Percentiles rank a stretch among this genome's conserved stretches.
phyloP scores from a whole-genome alignment of 2,329 filamentous ascomycete genomes.

The Leptosphaerulina australis region DNA sequence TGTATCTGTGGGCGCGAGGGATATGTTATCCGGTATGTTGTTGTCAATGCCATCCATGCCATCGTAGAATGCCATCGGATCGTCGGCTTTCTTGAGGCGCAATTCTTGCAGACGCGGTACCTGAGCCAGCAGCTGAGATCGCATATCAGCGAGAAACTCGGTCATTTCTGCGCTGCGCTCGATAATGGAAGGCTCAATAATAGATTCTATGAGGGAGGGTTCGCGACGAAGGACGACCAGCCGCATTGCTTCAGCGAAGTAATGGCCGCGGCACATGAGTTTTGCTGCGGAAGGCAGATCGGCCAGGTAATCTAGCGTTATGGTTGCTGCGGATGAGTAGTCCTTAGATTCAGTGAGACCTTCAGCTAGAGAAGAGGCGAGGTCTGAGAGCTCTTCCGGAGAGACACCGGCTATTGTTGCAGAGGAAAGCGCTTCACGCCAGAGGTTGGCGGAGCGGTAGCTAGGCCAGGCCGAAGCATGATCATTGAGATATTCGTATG shows the following conservation, averaged over 20 bases:
- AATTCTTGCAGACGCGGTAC: slow-evolving; percentile 85
- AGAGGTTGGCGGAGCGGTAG: slow-evolving; percentile 83
- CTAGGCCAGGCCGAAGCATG: slow-evolving; percentile 77
- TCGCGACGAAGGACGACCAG: slow-evolving; percentile 68
- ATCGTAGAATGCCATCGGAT: slow-evolving; percentile 88
- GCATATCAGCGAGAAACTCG: slow-evolving; percentile 93
- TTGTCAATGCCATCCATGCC: slow-evolving; percentile 58
- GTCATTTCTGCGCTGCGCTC: slow-evolving; percentile 83
- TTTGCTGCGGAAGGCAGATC: slow-evolving; percentile 73
- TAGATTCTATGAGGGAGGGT: slow-evolving; percentile 66
- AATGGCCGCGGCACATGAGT: slow-evolving; percentile 84
- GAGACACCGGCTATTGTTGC: slow-evolving; percentile 70
- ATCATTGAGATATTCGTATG: slow-evolving; percentile 84
- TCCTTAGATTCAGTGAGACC: slow-evolving; percentile 84
- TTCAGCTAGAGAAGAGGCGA: slow-evolving; percentile 78
- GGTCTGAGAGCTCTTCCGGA: slow-evolving; percentile 63
- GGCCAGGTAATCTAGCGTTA: slow-evolving; percentile 80
- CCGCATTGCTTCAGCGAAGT: slow-evolving; percentile 88
- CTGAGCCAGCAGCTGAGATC: slow-evolving; percentile 80
- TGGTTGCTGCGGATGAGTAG: slow-evolving; percentile 76
- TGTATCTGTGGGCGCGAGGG: slow-evolving; percentile 82
- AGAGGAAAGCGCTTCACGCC: slow-evolving; percentile 87
- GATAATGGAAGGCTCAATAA: slow-evolving; percentile 78
- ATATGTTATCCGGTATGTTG: slow-evolving; percentile 90
- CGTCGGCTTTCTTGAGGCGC: slow-evolving; percentile 76